Evolutionary conservation across 805 yeast species (phyloP).

Genomic region (Saccharomyces jurei): DNA sequence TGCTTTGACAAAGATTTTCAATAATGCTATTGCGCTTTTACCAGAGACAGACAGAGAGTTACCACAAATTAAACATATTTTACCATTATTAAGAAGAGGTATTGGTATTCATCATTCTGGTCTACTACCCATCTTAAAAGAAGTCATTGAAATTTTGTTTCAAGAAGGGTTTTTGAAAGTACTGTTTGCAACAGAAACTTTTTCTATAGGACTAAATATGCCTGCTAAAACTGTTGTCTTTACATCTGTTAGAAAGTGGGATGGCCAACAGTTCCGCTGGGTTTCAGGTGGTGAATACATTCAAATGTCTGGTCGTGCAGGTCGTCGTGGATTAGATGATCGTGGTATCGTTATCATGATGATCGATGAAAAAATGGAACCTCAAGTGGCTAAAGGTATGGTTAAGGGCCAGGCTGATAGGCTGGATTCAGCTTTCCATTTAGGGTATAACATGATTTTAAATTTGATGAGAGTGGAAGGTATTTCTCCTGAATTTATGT

Average conservation of each 20-base stretch:
- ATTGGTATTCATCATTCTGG: slow-evolving; percentile 99
- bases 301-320: slow-evolving; percentile 99
- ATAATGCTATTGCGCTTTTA: slow-evolving; percentile 77
- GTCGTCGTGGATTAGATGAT: slow-evolving; percentile 98
- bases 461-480: slow-evolving; percentile 97
- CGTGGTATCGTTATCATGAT: slow-evolving; percentile 98
- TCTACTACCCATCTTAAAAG: slow-evolving; percentile 82
- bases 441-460: slow-evolving; percentile 95
- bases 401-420: slow-evolving; percentile 98
- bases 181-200: slow-evolving; percentile 94
- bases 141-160: slow-evolving; percentile 89
- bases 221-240: slow-evolving; percentile 99
- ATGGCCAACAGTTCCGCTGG: slow-evolving; percentile 96
- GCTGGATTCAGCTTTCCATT: slow-evolving; percentile 92
- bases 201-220: slow-evolving; percentile 96
- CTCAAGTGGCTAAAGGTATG: slow-evolving; percentile 98
- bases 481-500: slow-evolving; percentile 94
- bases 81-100: slow-evolving; percentile 87
- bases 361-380: slow-evolving; percentile 99
- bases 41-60: slow-evolving; percentile 87
- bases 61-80: slow-evolving; percentile 88
- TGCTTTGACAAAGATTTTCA: slow-evolving; percentile 80
- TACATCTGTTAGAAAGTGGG: slow-evolving; percentile 97
- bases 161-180: slow-evolving; percentile 95
- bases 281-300: slow-evolving; percentile 99